Evolutionary conservation across 108 stramenopile species (phyloP).

Genomic region (Seminavis robusta): DNA sequence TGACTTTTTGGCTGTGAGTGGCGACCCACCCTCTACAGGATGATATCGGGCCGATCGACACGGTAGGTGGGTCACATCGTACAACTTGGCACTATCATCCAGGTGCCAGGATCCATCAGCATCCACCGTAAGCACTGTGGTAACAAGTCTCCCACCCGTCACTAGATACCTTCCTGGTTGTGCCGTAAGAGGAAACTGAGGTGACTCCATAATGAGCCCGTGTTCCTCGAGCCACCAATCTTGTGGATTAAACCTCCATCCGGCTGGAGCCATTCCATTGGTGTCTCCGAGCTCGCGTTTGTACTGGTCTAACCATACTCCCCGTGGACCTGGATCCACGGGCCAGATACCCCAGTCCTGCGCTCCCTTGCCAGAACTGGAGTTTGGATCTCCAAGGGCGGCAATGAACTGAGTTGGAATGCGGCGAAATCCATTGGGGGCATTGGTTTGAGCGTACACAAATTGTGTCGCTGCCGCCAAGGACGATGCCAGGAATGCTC

Average conservation of each 20-base stretch:
- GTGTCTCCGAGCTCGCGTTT: constrained; percentile 23
- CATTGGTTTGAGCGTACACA: too few relatives aligned
- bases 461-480: too few relatives aligned
- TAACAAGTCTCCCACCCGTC: constrained; percentile 52
- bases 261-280: constrained; percentile 62
- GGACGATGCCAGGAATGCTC: too few relatives aligned
- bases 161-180: constrained; percentile 65
- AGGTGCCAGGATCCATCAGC: constrained; percentile 44
- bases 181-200: constrained; percentile 43
- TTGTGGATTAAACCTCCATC: constrained; percentile 70
- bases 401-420: constrained; percentile 80
- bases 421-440: constrained; percentile 48
- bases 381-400: constrained; percentile 67
- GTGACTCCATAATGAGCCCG: constrained; percentile 67
- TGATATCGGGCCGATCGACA: constrained; percentile 60
- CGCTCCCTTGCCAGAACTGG: constrained; percentile 47
- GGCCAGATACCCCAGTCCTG: constrained; percentile 76
- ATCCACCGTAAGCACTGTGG: constrained; percentile 46
- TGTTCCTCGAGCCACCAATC: constrained; percentile 91
- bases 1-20: constrained; percentile 23
- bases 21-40: constrained; percentile 30
- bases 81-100: constrained; percentile 46
- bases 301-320: constrained; percentile 68
- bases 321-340: constrained; percentile 83
- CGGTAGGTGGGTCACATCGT: constrained; percentile 71